Conservation (phyloP, 2,329 filamentous ascomycete species). For the Albophoma yamanashiensis region DNA sequence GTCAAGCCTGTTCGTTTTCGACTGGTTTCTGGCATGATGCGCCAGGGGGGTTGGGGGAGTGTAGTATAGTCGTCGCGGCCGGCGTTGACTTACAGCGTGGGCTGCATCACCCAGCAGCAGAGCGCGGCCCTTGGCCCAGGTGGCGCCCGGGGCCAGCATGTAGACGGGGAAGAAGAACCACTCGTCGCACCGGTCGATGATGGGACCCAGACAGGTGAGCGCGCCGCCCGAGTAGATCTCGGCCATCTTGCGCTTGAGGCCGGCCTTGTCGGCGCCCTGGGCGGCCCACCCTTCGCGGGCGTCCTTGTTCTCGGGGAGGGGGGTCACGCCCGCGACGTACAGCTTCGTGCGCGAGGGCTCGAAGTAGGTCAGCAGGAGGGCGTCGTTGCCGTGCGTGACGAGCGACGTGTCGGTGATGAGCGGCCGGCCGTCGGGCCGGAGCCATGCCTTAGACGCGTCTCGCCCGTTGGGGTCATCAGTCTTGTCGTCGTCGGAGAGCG, state of each 20-base stretch:
- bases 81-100: slow-evolving; percentile 27
- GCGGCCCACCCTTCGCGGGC: slow-evolving; percentile 13
- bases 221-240: slow-evolving; percentile 6
- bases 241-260: slow-evolving; percentile 7
- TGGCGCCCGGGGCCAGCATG: slow-evolving; percentile 19
- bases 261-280: slow-evolving; percentile 9
- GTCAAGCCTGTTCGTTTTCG: background rate
- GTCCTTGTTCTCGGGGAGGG: slow-evolving; percentile 11
- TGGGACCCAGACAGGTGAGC: slow-evolving; percentile 7
- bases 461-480: background rate
- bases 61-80: background rate
- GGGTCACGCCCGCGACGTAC: slow-evolving; percentile 12
- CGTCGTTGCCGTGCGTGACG: slow-evolving; percentile 8
- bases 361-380: slow-evolving; percentile 11
- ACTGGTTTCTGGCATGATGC: background rate
- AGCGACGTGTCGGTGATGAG: slow-evolving; percentile 11
- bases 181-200: slow-evolving; percentile 12
- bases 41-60: background rate
- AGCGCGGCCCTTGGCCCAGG: slow-evolving; percentile 23
- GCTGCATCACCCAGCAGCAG: slow-evolving; percentile 47
- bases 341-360: slow-evolving; percentile 7
- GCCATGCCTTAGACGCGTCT: slow-evolving; percentile 1
- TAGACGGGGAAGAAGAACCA: slow-evolving; percentile 25
- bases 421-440: slow-evolving; percentile 7
- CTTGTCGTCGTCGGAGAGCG: background rate